Evolutionary conservation across 768 basidiomycete genomes (phyloP), one percentile per base, ranked within the genome.

Genomic region (Lentinus tigrinus): DNA sequence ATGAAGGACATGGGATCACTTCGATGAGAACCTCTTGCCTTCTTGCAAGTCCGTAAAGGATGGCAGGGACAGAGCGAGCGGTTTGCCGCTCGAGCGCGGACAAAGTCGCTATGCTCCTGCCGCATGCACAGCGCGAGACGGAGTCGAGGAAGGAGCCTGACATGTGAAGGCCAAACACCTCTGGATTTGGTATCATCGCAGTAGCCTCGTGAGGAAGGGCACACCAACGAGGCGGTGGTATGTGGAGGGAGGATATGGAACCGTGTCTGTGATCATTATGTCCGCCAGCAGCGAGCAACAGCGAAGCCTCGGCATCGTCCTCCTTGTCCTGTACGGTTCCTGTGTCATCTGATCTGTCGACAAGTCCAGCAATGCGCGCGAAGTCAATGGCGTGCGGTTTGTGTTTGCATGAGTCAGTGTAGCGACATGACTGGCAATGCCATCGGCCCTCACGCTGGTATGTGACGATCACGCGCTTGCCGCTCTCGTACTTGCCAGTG

Each of bases 391-490:
- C 55, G 24, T 56, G 55, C 1, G 55, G 55, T 8, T 26, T 34
- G 23, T 56, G 55, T 17, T 56, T 56, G 34, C 55, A 56, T 4
- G 28, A 21, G 9, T 42, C 38, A 19, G 40, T 2, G 17, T 50
- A 56, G 9, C 55, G 1, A 24, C 55, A 56, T 1, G 55, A 56
- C 26, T 49, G 17, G 17, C 55, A 56, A 27, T 56, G 55, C 55
- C 55, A 56, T 2, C 55, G 55, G 1, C 55, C 55, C n/a, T 56
- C 48, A 3, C 55, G 14, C 21, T 50, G 55, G 10, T 24, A 50
- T 13, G 48, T n/a, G 11, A 56, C 55, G 16, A 56, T 56, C 5
- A 56, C 55, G 19, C 55, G 55, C 31, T 56, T 56, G 2, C 55
- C 48, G 4, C 47, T 49, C 17, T 50, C 48, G 17, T 50, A 56